Base-by-base conservation (phyloP, 352 stramenopile genomes). In the Phytophthora vignae region DNA sequence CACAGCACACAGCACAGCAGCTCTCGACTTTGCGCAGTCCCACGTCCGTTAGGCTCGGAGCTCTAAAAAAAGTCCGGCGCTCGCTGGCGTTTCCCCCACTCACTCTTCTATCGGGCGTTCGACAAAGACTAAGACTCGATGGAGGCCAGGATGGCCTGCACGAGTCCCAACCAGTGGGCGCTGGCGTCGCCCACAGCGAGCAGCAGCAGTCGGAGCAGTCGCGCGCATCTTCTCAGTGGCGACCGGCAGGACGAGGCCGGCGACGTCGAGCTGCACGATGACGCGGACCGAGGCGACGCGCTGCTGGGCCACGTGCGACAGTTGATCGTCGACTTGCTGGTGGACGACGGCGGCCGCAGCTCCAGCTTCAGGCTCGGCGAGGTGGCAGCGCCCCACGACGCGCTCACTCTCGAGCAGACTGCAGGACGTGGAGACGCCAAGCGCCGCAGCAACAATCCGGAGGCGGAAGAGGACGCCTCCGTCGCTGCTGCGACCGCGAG, bases 291-390 rank as follows among this genome's bases (percentile, higher is more conserved):
- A 15, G 49, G 65, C 0, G 56, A 69, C 10, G 64, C 38, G 42
- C 55, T 85, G 54, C 42, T 83, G 5, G 73, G 71, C 12, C 67
- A 73, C 31, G 78, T 87, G 27, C 60, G 76, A 3, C 61, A 77
- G 60, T 53, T 85, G 11, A 68, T 84, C 15, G 33, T 81, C 36
- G 73, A 77, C 53, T 60, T 81, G 31, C 15, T 85, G 15, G 19
- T 79, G n/a, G 64, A 64, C 46, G 67, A 72, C n/a, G 40, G 25
- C 21, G 49, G 29, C 40, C 42, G 69, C 6, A 53, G 52, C 19
- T 44, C 22, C 25, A 42, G 64, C 49, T 49, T 64, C 15, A 36
- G 53, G 11, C 33, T 57, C 21, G 36, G 55, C 42, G 53, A 58
- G 15, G 54, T 29, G 7, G 49, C 59, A 15, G 54, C 15, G 21